Conservation (phyloP, 768 basidiomycete species). For the Phanerochaete sordida region DNA sequence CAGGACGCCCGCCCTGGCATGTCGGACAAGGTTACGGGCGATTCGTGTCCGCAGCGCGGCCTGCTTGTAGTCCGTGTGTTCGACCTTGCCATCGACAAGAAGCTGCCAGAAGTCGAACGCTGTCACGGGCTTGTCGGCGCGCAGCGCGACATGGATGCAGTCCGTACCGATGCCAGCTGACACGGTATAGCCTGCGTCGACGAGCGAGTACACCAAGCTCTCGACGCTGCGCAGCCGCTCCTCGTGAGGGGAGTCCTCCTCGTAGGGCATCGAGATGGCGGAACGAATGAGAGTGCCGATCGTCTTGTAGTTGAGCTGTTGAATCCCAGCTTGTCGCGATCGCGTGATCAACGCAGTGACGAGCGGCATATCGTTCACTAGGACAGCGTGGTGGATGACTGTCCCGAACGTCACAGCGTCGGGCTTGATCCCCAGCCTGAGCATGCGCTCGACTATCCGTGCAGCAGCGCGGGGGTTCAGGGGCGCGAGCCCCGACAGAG, state of each 20-base stretch:
- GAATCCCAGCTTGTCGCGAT: slow-evolving; percentile 33
- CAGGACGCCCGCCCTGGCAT: slow-evolving; percentile 25
- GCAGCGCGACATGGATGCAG: slow-evolving; percentile 49
- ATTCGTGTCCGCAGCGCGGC: slow-evolving; percentile 39
- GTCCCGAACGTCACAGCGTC: slow-evolving; percentile 58
- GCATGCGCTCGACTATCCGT: slow-evolving; percentile 49
- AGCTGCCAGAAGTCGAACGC: slow-evolving; percentile 61
- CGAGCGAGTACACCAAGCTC: slow-evolving; percentile 37
- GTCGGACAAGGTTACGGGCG: slow-evolving; percentile 28
- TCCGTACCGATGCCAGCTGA: slow-evolving; percentile 48
- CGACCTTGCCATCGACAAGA: slow-evolving; percentile 36
- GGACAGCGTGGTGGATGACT: slow-evolving; percentile 54
- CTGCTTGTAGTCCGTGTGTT: slow-evolving; percentile 50
- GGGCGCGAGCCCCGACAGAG: slow-evolving; percentile 50
- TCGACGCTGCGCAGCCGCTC: slow-evolving; percentile 39
- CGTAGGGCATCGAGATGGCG: slow-evolving; percentile 25
- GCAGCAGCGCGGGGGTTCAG: slow-evolving; percentile 44
- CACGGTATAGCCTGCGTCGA: slow-evolving; percentile 31
- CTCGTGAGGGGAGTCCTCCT: slow-evolving; percentile 13
- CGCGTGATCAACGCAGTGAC: slow-evolving; percentile 39
- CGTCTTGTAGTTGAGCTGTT: slow-evolving; percentile 43
- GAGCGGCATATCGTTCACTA: slow-evolving; percentile 40
- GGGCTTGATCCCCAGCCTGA: slow-evolving; percentile 42
- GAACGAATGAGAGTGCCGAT: slow-evolving; percentile 45
- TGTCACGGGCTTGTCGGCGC: slow-evolving; percentile 42